These are phyloP conservation scores for Raddia distichophylla DNA, from an alignment of 176 grass and related monocot genomes.

Conservation along the genomic window DNA sequence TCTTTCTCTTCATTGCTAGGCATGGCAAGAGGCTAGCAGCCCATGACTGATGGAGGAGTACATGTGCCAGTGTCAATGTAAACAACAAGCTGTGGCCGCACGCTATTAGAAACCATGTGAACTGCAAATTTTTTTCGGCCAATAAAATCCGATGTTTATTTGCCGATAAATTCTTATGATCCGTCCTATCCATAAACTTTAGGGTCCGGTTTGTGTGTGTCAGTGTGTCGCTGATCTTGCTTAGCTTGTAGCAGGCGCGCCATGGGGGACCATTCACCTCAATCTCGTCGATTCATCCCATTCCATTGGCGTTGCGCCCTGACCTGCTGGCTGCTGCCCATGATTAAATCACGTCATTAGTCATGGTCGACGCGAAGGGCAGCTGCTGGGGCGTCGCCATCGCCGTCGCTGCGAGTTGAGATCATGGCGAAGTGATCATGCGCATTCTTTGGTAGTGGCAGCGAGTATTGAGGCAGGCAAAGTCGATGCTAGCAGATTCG, in stretches of 20 bases:
- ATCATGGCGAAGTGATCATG: neutral
- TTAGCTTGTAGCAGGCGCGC: neutral
- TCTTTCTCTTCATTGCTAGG: neutral
- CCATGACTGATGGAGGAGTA: neutral
- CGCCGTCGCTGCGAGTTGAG: neutral
- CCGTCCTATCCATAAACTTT: too few species aligned
- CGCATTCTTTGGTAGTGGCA: neutral
- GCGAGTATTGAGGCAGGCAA: neutral
- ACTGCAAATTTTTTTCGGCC: neutral
- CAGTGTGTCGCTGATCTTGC: neutral
- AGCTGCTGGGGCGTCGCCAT: constrained; percentile 31
- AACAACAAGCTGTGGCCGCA: too few species aligned
- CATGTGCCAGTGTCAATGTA: neutral
- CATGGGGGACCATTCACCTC: neutral
- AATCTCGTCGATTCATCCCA: neutral
- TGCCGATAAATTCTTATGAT: too few species aligned
- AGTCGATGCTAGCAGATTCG: neutral
- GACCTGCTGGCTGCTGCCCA: neutral
- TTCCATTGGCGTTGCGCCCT: neutral
- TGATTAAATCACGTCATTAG: neutral
- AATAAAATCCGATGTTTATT: too few species aligned
- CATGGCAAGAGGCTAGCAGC: neutral
- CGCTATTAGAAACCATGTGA: too few species aligned
- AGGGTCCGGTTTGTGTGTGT: too few species aligned
- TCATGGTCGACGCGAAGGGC: constrained; percentile 2